Evolutionary conservation across 2,329 filamentous ascomycete genomes (phyloP).

Genomic region (Endoconidiophora laricicola): DNA sequence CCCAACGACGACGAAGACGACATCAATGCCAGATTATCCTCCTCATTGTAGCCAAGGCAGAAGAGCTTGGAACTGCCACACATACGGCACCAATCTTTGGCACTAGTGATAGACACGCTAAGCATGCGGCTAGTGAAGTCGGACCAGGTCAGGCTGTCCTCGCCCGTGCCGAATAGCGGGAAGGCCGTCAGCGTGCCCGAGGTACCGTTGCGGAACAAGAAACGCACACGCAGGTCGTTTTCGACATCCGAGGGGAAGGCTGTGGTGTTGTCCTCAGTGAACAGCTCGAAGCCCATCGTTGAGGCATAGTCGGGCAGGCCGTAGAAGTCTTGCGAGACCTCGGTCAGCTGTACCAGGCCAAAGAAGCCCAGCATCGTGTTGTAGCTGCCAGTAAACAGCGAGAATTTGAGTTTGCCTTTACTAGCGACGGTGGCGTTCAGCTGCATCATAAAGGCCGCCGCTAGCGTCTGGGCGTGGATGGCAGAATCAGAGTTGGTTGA

Average conservation of each 20-base stretch:
- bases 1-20: constrained; percentile 9
- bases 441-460: constrained; percentile 19
- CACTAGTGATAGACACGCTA: constrained; percentile 18
- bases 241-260: constrained; percentile 17
- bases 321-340: constrained; percentile 18
- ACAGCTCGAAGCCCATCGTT: constrained; percentile 23
- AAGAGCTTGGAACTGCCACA: constrained; percentile 19
- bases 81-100: constrained; percentile 19
- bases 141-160: constrained; percentile 19
- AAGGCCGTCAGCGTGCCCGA: constrained; percentile 17
- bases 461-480: constrained; percentile 20
- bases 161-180: constrained; percentile 19
- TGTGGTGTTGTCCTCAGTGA: constrained; percentile 15
- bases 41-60: constrained; percentile 19
- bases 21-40: constrained; percentile 8
- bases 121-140: constrained; percentile 19
- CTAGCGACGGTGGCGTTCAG: constrained; percentile 20
- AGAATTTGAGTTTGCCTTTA: constrained; percentile 21
- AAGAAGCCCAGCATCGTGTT: constrained; percentile 24
- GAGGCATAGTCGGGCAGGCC: constrained; percentile 22
- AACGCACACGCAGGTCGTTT: constrained; percentile 20
- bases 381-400: constrained; percentile 21
- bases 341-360: constrained; percentile 17
- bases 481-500: constrained; percentile 17
- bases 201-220: constrained; percentile 22